Evolutionary conservation across 768 basidiomycete species (phyloP).

Genomic region (Pholiota molesta): DNA sequence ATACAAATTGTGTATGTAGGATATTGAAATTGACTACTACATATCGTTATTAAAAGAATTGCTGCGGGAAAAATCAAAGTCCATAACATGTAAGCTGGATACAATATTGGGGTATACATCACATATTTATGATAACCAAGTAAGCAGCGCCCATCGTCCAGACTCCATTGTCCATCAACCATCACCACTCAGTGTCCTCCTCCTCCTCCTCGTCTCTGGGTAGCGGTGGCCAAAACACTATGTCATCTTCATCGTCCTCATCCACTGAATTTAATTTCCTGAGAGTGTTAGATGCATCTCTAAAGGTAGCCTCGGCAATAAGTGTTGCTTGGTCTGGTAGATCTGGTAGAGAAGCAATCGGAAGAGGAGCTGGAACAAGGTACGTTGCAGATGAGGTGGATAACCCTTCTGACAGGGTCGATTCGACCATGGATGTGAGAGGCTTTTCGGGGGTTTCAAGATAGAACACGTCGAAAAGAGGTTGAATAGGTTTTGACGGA

Average conservation of each 20-base stretch:
- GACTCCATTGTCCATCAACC: no score
- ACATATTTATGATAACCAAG: no score
- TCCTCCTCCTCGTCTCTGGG: slow-evolving; percentile 34
- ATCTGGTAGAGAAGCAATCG: slow-evolving; percentile 46
- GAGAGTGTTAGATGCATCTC: slow-evolving; percentile 24
- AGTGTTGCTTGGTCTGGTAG: slow-evolving; percentile 57
- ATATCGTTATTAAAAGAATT: neutral
- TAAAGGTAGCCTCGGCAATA: slow-evolving; percentile 50
- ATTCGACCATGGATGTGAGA: neutral
- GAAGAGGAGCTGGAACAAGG: slow-evolving; percentile 33
- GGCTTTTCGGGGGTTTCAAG: slow-evolving; percentile 39
- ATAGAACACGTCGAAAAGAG: slow-evolving; percentile 61
- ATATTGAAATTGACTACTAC: no score
- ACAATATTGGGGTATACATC: no score
- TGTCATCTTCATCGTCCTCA: slow-evolving; percentile 23
- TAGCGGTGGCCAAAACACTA: slow-evolving; percentile 43
- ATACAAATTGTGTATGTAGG: neutral
- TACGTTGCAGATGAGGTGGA: slow-evolving; percentile 10
- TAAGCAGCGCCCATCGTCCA: no score
- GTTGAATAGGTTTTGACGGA: slow-evolving; percentile 27
- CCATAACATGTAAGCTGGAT: neutral
- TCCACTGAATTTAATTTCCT: slow-evolving; percentile 10
- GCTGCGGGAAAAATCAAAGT: neutral
- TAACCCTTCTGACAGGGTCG: neutral
- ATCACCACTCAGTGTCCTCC: slow-evolving; percentile 30